These are phyloP conservation scores for Artemisia argyi DNA, from an alignment of 129 eudicot species.

Conservation along the genomic window DNA sequence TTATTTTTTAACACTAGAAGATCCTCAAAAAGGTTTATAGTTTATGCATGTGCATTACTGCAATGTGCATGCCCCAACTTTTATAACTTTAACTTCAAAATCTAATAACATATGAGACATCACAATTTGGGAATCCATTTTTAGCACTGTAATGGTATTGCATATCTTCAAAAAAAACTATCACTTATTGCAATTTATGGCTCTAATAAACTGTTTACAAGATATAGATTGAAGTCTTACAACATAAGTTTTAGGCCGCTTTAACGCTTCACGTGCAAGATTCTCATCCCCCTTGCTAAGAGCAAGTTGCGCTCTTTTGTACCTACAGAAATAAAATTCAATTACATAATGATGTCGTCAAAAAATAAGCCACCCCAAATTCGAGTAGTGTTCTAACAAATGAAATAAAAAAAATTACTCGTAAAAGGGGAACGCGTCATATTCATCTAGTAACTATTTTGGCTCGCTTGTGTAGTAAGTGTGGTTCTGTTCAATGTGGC, in stretches of 20 bases:
- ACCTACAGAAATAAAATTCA: slow-evolving; percentile 42
- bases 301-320: slow-evolving; percentile 91
- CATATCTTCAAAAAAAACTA: background rate
- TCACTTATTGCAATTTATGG: background rate
- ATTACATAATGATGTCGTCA: background rate
- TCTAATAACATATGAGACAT: background rate
- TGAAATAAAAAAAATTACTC: no score
- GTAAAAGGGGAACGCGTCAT: no score
- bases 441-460: no score
- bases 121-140: background rate
- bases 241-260: slow-evolving; percentile 94
- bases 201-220: background rate
- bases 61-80: background rate
- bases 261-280: slow-evolving; percentile 99
- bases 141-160: no score
- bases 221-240: slow-evolving; percentile 42
- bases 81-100: no score
- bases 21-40: background rate
- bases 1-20: no score
- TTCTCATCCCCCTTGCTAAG: slow-evolving; percentile 96
- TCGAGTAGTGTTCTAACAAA: no score
- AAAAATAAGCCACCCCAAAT: background rate
- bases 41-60: background rate
- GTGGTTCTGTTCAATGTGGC: no score
- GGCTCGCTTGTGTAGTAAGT: no score